These are phyloP conservation scores for Vitis hybrid DNA, from an alignment of 177 flowering plant species.

Conservation along the genomic window DNA sequence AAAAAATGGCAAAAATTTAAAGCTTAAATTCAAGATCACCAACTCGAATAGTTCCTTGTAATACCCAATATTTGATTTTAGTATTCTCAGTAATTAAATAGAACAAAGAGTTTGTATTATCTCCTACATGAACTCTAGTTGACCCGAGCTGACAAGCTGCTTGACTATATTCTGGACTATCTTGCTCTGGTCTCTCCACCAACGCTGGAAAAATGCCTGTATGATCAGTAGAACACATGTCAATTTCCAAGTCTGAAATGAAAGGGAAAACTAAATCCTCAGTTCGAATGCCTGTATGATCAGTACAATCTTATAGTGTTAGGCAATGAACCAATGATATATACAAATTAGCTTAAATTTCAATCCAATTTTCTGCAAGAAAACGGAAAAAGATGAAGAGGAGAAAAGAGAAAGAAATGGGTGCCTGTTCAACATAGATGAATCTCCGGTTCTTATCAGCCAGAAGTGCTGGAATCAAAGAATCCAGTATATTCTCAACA, in stretches of 20 bases:
- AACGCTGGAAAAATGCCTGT: slow-evolving; percentile 82
- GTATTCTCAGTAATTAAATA: too few species aligned
- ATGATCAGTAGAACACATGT: background rate
- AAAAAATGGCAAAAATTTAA: too few species aligned
- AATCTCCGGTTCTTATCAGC: slow-evolving; percentile 60
- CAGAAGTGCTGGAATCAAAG: slow-evolving; percentile 45
- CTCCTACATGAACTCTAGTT: slow-evolving; percentile 62
- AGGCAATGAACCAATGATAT: too few species aligned
- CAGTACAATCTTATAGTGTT: too few species aligned
- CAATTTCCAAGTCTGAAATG: background rate
- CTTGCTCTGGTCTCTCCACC: slow-evolving; percentile 75
- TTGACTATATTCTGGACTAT: slow-evolving; percentile 39
- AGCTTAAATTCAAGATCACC: too few species aligned
- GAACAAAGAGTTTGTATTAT: too few species aligned
- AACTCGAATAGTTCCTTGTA: too few species aligned
- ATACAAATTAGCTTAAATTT: too few species aligned
- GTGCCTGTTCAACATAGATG: slow-evolving; percentile 70
- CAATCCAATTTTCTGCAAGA: background rate
- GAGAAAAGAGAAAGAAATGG: background rate
- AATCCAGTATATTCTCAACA: slow-evolving; percentile 62
- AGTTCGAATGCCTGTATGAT: too few species aligned
- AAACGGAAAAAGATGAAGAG: background rate
- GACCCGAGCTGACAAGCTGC: slow-evolving; percentile 55
- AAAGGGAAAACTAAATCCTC: too few species aligned
- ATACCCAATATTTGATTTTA: too few species aligned